phyloP scores from a whole-genome alignment of 768 basidiomycete species.

The Kwoniella botswanensis region DNA sequence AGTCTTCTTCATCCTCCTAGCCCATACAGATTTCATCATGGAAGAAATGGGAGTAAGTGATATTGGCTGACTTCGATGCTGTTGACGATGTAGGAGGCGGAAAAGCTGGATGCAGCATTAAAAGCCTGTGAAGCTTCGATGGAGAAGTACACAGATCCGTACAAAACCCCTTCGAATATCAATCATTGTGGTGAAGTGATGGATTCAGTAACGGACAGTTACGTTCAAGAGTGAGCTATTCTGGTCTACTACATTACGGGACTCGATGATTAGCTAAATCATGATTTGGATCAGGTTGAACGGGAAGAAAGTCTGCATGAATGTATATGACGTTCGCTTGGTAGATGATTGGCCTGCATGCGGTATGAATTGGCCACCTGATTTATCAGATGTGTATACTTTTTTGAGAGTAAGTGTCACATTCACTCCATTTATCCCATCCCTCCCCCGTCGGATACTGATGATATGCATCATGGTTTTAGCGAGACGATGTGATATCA shows the following conservation, averaged over 20 bases:
- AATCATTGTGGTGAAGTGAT: constrained; percentile 69
- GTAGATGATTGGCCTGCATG: constrained; percentile 84
- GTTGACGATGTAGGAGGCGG: constrained; percentile 64
- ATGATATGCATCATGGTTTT: too few relatives aligned
- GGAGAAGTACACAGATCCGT: constrained; percentile 48
- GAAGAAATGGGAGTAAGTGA: too few relatives aligned
- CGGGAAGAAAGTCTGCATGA: constrained; percentile 77
- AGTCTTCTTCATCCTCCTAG: constrained; percentile 29
- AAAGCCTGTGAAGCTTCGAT: constrained; percentile 67
- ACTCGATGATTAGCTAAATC: not conserved
- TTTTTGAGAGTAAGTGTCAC: constrained; percentile 75
- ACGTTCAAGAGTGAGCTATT: constrained; percentile 58
- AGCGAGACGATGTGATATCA: constrained; percentile 75
- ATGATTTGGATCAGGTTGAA: constrained; percentile 63
- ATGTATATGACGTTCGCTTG: constrained; percentile 93
- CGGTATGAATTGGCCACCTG: constrained; percentile 97
- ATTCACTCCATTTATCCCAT: constrained; percentile 1
- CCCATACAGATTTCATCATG: not conserved
- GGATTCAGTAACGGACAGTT: constrained; percentile 58
- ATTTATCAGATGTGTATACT: constrained; percentile 72
- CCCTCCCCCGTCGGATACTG: too few relatives aligned
- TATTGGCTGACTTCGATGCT: too few relatives aligned
- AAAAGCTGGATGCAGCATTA: constrained; percentile 65
- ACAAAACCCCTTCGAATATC: constrained; percentile 62
- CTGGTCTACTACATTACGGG: not conserved